A percentile compares a stretch with the other conserved stretches of the same genome.
Conservation (phyloP, 352 stramenopile species). For the Globisporangium viniferum region DNA sequence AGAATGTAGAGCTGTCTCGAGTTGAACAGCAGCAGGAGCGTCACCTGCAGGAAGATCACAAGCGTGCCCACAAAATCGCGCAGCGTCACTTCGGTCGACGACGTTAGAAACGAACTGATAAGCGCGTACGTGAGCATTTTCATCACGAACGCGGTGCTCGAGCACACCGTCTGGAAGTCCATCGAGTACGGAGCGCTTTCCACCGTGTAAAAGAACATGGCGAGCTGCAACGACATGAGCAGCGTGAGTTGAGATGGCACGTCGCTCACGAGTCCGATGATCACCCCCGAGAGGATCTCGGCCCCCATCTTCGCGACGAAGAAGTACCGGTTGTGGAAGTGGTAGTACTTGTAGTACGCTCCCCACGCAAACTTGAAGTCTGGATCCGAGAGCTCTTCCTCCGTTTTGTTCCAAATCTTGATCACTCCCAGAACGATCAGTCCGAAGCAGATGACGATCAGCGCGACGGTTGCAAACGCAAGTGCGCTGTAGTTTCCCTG, state of each 20-base stretch:
- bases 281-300: constrained; percentile 66
- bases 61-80: constrained; percentile 60
- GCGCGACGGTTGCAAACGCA: constrained; percentile 50
- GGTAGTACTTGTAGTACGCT: constrained; percentile 82
- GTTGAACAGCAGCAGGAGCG: constrained; percentile 71
- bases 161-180: constrained; percentile 70
- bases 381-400: constrained; percentile 47
- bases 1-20: constrained; percentile 73
- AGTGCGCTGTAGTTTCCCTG: constrained; percentile 43
- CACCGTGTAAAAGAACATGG: constrained; percentile 72
- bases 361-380: constrained; percentile 82
- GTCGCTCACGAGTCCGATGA: constrained; percentile 72
- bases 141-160: constrained; percentile 71
- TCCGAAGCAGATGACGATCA: constrained; percentile 65
- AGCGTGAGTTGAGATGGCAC: constrained; percentile 73
- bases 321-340: constrained; percentile 60
- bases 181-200: constrained; percentile 65
- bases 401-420: constrained; percentile 65
- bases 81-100: constrained; percentile 37
- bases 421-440: constrained; percentile 62
- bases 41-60: constrained; percentile 63
- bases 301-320: constrained; percentile 78
- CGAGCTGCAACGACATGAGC: constrained; percentile 65
- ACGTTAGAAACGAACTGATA: constrained; percentile 74
- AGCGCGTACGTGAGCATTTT: constrained; percentile 83